Percentiles rank a stretch among this genome's conserved stretches.
Conservation (phyloP, 1,284 basidiomycete species). For the Amylostereum chailletii region DNA sequence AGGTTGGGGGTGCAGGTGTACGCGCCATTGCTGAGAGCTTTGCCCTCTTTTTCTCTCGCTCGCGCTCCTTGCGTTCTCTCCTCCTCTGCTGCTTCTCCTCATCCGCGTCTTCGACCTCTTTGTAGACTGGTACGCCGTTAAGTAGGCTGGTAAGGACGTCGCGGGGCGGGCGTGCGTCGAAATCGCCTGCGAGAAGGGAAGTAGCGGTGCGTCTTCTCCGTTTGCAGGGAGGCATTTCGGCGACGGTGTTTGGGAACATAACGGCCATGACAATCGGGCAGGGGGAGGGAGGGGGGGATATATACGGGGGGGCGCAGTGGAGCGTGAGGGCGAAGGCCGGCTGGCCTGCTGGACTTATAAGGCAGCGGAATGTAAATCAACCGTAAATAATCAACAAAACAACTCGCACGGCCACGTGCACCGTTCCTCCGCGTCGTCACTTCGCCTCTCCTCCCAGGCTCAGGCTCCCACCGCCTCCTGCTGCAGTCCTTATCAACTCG, state of each 20-base stretch:
- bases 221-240: constrained; percentile 28
- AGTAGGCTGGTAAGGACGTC: constrained; percentile 71
- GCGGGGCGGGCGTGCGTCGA: constrained; percentile 54
- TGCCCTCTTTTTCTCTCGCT: constrained; percentile 24
- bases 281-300: not conserved
- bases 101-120: constrained; percentile 50
- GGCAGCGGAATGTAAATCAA: constrained; percentile 3
- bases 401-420: constrained; percentile 8
- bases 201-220: constrained; percentile 63
- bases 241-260: constrained; percentile 23
- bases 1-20: constrained; percentile 7
- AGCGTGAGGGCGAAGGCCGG: constrained; percentile 10
- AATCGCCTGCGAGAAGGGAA: constrained; percentile 60
- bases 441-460: not conserved
- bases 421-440: constrained; percentile 5
- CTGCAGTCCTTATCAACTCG: not conserved
- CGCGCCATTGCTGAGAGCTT: constrained; percentile 10
- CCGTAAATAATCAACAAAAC: constrained; percentile 12
- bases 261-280: constrained; percentile 18
- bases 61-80: constrained; percentile 43
- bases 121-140: constrained; percentile 63
- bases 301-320: constrained; percentile 9
- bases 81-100: constrained; percentile 38
- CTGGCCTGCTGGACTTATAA: constrained; percentile 11
- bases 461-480: not conserved